Evolutionary conservation across 306 rosid genomes (phyloP).

Genomic region (Echinosophora koreensis): DNA sequence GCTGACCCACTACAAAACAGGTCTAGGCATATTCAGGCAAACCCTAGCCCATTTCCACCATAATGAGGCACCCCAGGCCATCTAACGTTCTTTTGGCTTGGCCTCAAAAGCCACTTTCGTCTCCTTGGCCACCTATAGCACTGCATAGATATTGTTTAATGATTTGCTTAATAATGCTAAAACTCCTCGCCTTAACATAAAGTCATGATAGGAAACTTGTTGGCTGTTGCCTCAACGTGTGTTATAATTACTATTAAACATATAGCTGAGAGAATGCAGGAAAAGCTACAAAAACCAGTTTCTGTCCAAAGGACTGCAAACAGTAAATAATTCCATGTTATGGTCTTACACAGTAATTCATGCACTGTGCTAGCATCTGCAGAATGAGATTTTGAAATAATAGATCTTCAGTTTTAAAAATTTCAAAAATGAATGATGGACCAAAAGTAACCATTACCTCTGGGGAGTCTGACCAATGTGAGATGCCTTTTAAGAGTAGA

Average conservation of each 20-base stretch:
- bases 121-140: not conserved
- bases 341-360: slow-evolving; percentile 25
- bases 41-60: too few species aligned
- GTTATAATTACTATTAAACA: slow-evolving; percentile 19
- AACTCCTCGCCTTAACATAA: not conserved
- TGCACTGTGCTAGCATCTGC: slow-evolving; percentile 11
- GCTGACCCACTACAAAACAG: too few species aligned
- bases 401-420: slow-evolving; percentile 4
- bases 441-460: slow-evolving; percentile 65
- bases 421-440: not conserved
- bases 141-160: not conserved
- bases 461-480: slow-evolving; percentile 95
- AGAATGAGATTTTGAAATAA: not conserved
- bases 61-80: not conserved
- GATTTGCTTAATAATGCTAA: slow-evolving; percentile 12
- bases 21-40: too few species aligned
- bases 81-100: not conserved
- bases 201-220: not conserved
- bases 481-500: slow-evolving; percentile 87
- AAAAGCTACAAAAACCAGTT: slow-evolving; percentile 26
- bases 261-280: slow-evolving; percentile 19
- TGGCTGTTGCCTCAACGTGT: not conserved
- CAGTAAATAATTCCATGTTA: slow-evolving; percentile 1
- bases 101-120: slow-evolving; percentile 16
- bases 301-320: slow-evolving; percentile 8